Conservation (phyloP, 2,329 filamentous ascomycete genomes). For the Pyrenochaeta sp. region DNA sequence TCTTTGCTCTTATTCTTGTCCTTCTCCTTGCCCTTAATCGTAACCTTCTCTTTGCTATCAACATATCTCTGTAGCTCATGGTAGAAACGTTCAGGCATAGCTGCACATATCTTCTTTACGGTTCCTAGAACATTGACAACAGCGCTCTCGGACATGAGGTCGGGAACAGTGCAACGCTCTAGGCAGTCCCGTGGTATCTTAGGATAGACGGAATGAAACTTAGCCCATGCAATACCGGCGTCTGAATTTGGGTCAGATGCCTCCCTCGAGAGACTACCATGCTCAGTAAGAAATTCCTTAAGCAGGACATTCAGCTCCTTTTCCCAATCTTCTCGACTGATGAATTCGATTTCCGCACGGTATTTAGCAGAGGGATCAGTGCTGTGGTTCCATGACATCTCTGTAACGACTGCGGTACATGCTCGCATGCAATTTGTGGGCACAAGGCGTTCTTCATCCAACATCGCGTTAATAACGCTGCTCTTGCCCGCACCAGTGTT, state of each 20-base stretch:
- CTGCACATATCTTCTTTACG: conserved; percentile 51
- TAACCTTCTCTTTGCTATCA: conserved; percentile 63
- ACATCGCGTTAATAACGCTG: conserved; percentile 69
- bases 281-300: conserved; percentile 56
- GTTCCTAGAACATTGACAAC: conserved; percentile 59
- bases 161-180: conserved; percentile 44
- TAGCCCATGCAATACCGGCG: conserved; percentile 59
- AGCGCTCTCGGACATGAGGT: conserved; percentile 53
- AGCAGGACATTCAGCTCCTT: conserved; percentile 61
- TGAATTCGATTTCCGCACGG: conserved; percentile 66
- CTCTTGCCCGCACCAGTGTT: conserved; percentile 70
- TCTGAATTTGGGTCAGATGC: conserved; percentile 56
- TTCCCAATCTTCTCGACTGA: conserved; percentile 61
- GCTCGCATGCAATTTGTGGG: conserved; percentile 68
- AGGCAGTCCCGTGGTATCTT: conserved; percentile 53
- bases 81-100: conserved; percentile 55
- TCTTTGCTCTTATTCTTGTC: conserved; percentile 9
- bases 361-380: conserved; percentile 54
- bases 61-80: conserved; percentile 59
- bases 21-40: conserved; percentile 35
- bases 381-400: conserved; percentile 65
- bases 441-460: conserved; percentile 67
- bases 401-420: conserved; percentile 69
- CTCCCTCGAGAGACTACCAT: conserved; percentile 51
- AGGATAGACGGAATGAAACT: conserved; percentile 61